Conservation (phyloP, 345 rosid genomes). For the Bruguiera gymnorhiza region DNA sequence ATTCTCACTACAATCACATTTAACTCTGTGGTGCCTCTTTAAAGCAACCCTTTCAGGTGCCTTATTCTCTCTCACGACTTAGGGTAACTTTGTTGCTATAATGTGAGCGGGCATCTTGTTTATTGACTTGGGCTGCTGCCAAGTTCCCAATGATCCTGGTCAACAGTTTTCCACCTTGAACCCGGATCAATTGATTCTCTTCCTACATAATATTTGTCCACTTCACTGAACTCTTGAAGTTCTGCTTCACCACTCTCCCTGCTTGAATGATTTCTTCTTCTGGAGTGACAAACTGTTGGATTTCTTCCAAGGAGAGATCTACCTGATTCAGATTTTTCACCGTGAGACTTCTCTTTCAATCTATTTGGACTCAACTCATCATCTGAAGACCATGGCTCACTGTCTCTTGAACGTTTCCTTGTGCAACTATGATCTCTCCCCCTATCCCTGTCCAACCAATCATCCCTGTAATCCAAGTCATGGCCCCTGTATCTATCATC, state of each 20-base stretch:
- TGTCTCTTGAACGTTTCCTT: conserved; percentile 23
- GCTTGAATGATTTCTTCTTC: conserved; percentile 18
- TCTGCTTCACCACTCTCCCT: conserved; percentile 7
- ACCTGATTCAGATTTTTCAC: conserved; percentile 3
- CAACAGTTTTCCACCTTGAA: conserved; percentile 1
- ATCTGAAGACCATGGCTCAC: conserved; percentile 20
- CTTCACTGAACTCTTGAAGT: background rate
- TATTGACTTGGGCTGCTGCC: background rate
- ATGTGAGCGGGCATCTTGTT: too few species aligned
- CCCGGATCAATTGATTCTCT: background rate
- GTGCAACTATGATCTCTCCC: conserved; percentile 21
- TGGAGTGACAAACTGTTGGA: background rate
- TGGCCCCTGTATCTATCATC: background rate
- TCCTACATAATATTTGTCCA: conserved; percentile 6
- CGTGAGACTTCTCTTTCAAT: conserved; percentile 6
- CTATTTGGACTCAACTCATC: conserved; percentile 11
- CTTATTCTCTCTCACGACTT: too few species aligned
- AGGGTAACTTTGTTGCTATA: too few species aligned
- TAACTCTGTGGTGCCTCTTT: too few species aligned
- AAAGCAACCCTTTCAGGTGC: too few species aligned
- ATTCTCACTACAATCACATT: too few species aligned
- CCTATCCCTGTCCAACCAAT: conserved; percentile 17
- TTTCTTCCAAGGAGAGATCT: conserved; percentile 11
- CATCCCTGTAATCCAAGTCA: conserved; percentile 25
- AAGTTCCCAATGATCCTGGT: conserved; percentile 31